Evolutionary conservation across 2,329 filamentous ascomycete genomes (phyloP), one percentile per base, ranked within the genome.

Genomic region (Cladosporium oxysporum): DNA sequence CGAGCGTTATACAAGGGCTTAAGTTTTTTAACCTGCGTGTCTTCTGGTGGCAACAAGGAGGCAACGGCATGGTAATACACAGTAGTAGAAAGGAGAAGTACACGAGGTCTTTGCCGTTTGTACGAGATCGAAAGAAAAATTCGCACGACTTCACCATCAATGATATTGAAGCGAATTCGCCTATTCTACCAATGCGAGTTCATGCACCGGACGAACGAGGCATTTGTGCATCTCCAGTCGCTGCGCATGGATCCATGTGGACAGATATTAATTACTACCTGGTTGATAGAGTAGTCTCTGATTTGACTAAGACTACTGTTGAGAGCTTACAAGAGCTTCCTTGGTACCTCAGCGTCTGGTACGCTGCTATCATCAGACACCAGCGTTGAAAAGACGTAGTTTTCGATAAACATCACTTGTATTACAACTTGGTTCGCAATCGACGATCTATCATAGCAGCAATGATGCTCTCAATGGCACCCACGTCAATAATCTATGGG

Each of bases 401-500:
- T 10, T 21, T 10, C 18, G 6, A n/a, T n/a, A 5, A 21, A 47
- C 1, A 23, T 21, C 10, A 47, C n/a, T 47, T 47, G 41, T 47
- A 12, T 23, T 21, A 2, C 41, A 47, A 47, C n/a, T 8, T 3
- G 23, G 10, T 55, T 31, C 23, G n/a, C 28, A 31, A 31, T 53
- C 5, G 4, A 16, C 14, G 4, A 23, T 53, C 50, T 53, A 53
- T 53, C 50, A 28, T 29, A 53, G 35, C 16, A 18, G 18, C 11
- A n/a, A 29, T 14, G 18, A 4, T n/a, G 28, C 52, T 33, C 12
- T 33, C 29, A 33, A 11, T 14, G 29, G 28, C 29, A 55, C 52
- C 31, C 16, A 52, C 3, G 52, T 31, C 52, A 52, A 31, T 31
- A 53, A 6, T 64, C 62, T 64, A 69, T 21, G 66, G 55, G 33